These are phyloP conservation scores for Herpomyces periplanetae DNA, from an alignment of 2,329 filamentous ascomycete species.

Conservation along the genomic window DNA sequence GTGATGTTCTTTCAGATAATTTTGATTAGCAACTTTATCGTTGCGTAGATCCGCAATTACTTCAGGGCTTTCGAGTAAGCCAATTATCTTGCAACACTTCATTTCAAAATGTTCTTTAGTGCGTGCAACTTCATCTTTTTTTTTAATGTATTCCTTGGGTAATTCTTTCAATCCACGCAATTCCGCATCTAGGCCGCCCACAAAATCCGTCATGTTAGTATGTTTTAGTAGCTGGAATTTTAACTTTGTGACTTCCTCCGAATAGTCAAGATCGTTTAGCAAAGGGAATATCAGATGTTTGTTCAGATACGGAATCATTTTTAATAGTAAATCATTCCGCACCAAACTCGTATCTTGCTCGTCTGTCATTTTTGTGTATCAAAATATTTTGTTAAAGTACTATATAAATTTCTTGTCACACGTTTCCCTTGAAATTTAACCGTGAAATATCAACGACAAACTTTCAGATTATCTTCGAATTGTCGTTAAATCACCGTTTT, in stretches of 20 bases:
- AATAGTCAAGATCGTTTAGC: slow-evolving; percentile 53
- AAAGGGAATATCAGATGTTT: slow-evolving; percentile 85
- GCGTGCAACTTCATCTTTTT: slow-evolving; percentile 54
- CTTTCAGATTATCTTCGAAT: slow-evolving; percentile 4
- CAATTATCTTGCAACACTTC: slow-evolving; percentile 54
- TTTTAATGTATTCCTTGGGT: slow-evolving; percentile 50
- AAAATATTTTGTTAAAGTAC: slow-evolving; percentile 2
- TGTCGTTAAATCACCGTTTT: neutral
- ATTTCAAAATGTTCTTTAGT: slow-evolving; percentile 48
- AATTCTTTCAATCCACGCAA: slow-evolving; percentile 38
- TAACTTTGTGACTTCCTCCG: slow-evolving; percentile 43
- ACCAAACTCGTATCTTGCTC: slow-evolving; percentile 16
- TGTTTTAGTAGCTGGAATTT: slow-evolving; percentile 82
- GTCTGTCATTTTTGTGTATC: slow-evolving; percentile 7
- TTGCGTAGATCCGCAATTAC: slow-evolving; percentile 65
- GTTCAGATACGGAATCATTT: slow-evolving; percentile 66
- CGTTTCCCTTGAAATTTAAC: slow-evolving; percentile 1
- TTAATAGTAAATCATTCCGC: slow-evolving; percentile 44
- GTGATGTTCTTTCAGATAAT: slow-evolving; percentile 85
- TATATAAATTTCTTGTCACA: slow-evolving; percentile 8
- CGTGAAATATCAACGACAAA: slow-evolving; percentile 3
- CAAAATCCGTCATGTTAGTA: slow-evolving; percentile 97
- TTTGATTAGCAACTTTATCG: slow-evolving; percentile 95
- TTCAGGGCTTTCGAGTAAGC: slow-evolving; percentile 48
- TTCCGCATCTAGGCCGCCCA: slow-evolving; percentile 61